A percentile compares a stretch with the other conserved stretches of the same genome.
Evolutionary conservation across 2,329 filamentous ascomycete genomes (phyloP).

Genomic region (Trichophaea hybrida): DNA sequence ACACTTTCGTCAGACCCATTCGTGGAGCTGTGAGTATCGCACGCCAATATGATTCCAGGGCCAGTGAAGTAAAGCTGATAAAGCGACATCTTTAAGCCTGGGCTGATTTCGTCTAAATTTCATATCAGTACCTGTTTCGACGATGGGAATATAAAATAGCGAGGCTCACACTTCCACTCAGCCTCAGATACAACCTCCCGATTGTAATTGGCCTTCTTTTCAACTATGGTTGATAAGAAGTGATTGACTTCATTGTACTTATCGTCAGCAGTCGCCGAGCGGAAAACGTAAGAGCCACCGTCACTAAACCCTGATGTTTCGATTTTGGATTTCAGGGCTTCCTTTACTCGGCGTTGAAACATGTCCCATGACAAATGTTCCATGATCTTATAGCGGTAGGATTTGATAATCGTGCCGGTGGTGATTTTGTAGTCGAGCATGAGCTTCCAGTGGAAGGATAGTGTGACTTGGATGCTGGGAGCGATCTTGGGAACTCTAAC

Average conservation of each 20-base stretch:
- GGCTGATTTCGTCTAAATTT: neutral
- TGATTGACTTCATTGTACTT: neutral
- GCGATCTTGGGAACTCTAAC: too few species aligned
- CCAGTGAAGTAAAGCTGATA: neutral
- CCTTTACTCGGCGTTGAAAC: neutral
- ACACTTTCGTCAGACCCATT: neutral
- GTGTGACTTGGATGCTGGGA: too few species aligned
- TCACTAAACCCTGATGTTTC: neutral
- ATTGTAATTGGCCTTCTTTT: neutral
- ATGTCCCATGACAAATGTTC: neutral
- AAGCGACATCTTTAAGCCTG: neutral
- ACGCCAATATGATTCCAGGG: neutral
- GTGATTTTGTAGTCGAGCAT: neutral
- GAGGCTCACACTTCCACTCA: neutral
- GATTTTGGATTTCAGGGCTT: neutral
- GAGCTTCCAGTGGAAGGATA: neutral
- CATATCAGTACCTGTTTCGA: too few species aligned
- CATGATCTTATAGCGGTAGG: neutral
- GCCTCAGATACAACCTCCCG: neutral
- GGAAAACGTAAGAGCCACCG: neutral
- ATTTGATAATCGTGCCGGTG: neutral
- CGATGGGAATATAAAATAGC: too few species aligned
- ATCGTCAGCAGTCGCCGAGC: neutral
- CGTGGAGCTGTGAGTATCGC: neutral
- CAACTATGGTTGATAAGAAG: neutral